These are phyloP conservation scores for Peronospora destructor DNA, from an alignment of 352 stramenopile species.

Conservation along the genomic window DNA sequence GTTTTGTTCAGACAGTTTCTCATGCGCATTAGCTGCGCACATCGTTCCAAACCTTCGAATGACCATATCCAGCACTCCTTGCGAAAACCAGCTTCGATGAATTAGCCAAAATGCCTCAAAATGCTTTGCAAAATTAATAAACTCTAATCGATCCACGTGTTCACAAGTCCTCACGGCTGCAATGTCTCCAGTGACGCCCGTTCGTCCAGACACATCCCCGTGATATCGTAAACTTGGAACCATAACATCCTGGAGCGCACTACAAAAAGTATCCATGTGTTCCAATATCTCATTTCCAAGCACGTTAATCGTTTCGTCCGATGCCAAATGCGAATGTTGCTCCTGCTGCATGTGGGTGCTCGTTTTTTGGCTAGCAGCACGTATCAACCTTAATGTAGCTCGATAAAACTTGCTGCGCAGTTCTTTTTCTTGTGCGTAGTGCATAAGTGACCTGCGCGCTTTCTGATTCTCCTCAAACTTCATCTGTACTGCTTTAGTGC, in stretches of 20 bases:
- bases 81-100: slow-evolving; percentile 16
- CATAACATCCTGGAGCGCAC: slow-evolving; percentile 2
- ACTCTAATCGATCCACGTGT: not conserved
- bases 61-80: slow-evolving; percentile 10
- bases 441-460: slow-evolving; percentile 1
- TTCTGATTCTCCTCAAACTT: slow-evolving; percentile 1
- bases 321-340: not conserved
- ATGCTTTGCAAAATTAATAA: slow-evolving; percentile 7
- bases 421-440: slow-evolving; percentile 2
- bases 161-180: not conserved
- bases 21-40: not conserved
- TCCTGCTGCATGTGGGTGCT: not conserved
- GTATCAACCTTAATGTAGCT: not conserved
- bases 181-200: not conserved
- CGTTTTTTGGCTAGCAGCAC: not conserved
- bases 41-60: slow-evolving; percentile 5
- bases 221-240: not conserved
- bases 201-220: not conserved
- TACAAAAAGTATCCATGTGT: slow-evolving; percentile 8
- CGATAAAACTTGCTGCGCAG: slow-evolving; percentile 12
- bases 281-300: slow-evolving; percentile 10
- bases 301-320: not conserved
- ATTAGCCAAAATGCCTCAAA: slow-evolving; percentile 22
- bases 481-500: slow-evolving; percentile 1
- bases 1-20: not conserved